Evolutionary conservation across 345 rosid species (phyloP).

Genomic region (Citrus mangshanensis): DNA sequence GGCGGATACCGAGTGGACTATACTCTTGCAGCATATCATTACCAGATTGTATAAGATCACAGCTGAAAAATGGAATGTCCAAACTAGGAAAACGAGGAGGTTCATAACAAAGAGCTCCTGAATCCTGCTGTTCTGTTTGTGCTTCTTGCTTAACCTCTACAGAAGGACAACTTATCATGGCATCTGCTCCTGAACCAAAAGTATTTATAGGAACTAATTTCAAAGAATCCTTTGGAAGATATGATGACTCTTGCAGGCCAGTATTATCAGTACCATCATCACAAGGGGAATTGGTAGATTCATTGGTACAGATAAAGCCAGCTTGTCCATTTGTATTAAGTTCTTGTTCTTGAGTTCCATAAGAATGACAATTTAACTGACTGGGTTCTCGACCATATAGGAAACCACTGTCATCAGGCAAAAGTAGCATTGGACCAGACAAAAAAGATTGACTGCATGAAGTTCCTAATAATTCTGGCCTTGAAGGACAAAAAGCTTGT

Average conservation of each 20-base stretch:
- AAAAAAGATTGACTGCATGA: conserved; percentile 43
- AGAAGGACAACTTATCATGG: conserved; percentile 33
- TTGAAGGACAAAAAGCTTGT: conserved; percentile 41
- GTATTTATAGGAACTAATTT: conserved; percentile 63
- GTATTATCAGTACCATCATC: conserved; percentile 31
- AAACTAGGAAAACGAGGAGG: conserved; percentile 97
- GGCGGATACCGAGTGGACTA: conserved; percentile 98
- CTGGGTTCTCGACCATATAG: conserved; percentile 34
- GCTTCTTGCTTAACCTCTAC: conserved; percentile 33
- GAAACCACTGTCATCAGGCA: conserved; percentile 32
- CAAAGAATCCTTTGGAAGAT: conserved; percentile 46
- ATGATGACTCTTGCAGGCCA: conserved; percentile 46
- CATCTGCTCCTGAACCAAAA: conserved; percentile 46
- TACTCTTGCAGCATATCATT: conserved; percentile 85
- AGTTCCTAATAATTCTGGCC: conserved; percentile 37
- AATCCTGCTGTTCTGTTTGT: conserved; percentile 40
- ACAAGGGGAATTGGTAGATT: conserved; percentile 41
- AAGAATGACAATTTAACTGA: conserved; percentile 36
- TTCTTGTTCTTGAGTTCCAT: conserved; percentile 49
- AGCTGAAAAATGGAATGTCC: conserved; percentile 92
- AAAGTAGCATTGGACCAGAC: conserved; percentile 29
- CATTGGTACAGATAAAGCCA: conserved; percentile 47
- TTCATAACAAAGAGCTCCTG: conserved; percentile 85
- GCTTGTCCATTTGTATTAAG: conserved; percentile 28
- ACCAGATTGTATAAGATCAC: conserved; percentile 85